A percentile compares a stretch with the other conserved stretches of the same genome.
Evolutionary conservation across 257 asterid species (phyloP).

Genomic region (Osmanthus fragrans): DNA sequence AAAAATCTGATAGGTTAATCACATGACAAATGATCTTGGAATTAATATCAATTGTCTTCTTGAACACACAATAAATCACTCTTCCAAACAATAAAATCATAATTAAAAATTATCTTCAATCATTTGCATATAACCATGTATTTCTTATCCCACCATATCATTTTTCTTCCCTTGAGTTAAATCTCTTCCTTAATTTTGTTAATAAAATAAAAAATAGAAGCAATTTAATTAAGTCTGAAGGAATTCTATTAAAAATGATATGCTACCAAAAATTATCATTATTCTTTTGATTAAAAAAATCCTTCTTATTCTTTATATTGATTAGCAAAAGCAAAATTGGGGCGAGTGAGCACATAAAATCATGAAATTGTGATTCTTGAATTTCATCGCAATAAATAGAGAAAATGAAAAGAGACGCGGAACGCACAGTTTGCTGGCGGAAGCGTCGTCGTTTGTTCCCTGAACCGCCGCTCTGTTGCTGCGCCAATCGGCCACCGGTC

Average conservation of each 20-base stretch:
- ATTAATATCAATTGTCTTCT: background rate
- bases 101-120: background rate
- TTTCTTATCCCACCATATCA: background rate
- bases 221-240: background rate
- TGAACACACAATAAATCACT: background rate
- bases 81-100: background rate
- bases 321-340: background rate
- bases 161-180: background rate
- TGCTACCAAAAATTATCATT: background rate
- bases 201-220: background rate
- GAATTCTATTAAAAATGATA: background rate
- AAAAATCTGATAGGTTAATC: background rate
- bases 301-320: background rate
- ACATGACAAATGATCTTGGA: background rate
- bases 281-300: background rate
- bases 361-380: background rate
- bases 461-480: slow-evolving; percentile 51
- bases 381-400: background rate
- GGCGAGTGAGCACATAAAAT: background rate
- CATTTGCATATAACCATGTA: background rate
- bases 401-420: background rate
- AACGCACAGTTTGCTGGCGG: slow-evolving; percentile 50
- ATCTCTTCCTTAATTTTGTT: background rate
- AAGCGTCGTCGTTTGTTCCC: slow-evolving; percentile 58
- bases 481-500: slow-evolving; percentile 34